A percentile compares a stretch with the other conserved stretches of the same genome.
Evolutionary conservation across 768 basidiomycete genomes (phyloP).

Genomic region (Trametes coccinea): DNA sequence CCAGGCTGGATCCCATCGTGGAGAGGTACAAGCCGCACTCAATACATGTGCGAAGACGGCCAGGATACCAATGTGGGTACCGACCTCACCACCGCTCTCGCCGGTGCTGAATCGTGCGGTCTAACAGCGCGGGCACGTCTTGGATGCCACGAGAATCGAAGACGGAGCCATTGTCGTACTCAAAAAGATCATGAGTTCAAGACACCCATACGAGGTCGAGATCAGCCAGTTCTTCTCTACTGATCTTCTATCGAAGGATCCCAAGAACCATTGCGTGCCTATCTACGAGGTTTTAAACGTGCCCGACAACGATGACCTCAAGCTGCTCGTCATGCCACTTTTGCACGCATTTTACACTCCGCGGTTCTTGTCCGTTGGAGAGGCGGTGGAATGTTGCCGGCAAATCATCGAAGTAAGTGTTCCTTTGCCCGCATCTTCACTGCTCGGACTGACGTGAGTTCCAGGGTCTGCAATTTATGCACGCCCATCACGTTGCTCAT

Average conservation of each 20-base stretch:
- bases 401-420: constrained; percentile 37
- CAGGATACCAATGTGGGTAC: background rate
- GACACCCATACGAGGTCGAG: constrained; percentile 22
- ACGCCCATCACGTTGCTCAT: constrained; percentile 37
- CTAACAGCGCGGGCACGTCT: background rate
- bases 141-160: constrained; percentile 25
- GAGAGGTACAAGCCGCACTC: constrained; percentile 8
- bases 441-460: background rate
- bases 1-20: constrained; percentile 32
- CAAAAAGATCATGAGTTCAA: constrained; percentile 12
- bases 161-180: constrained; percentile 21
- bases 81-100: background rate
- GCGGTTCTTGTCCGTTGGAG: constrained; percentile 36
- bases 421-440: background rate
- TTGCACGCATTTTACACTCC: constrained; percentile 31
- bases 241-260: constrained; percentile 6
- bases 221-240: constrained; percentile 11
- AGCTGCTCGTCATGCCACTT: constrained; percentile 35
- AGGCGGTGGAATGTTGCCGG: constrained; percentile 35
- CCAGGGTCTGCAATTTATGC: constrained; percentile 39
- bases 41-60: constrained; percentile 12
- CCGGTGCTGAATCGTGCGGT: background rate
- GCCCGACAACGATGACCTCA: constrained; percentile 5
- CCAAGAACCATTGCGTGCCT: constrained; percentile 29
- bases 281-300: constrained; percentile 26